These are phyloP conservation scores for Trichoderma sp. DNA, from an alignment of 2,329 filamentous ascomycete species.

Conservation along the genomic window DNA sequence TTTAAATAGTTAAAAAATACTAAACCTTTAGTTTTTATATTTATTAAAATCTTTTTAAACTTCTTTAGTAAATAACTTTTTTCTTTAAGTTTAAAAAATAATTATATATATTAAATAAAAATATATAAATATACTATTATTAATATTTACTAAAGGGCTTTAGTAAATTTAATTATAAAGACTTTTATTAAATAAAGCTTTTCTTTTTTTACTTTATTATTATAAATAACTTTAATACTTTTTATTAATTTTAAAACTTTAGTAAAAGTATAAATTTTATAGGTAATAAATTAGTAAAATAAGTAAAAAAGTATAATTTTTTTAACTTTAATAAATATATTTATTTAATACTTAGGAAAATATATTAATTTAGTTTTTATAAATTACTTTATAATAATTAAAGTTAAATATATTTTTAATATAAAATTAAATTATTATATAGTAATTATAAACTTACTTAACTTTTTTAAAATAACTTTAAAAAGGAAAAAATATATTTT, in stretches of 20 bases:
- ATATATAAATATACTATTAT: neutral
- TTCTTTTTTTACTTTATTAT: neutral
- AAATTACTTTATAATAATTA: neutral
- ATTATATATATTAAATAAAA: neutral
- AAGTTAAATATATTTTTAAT: no score
- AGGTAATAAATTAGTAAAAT: neutral
- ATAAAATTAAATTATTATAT: no score
- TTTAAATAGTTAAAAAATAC: no score
- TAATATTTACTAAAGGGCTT: neutral
- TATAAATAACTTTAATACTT: neutral
- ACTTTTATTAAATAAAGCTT: neutral
- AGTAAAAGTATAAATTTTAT: neutral
- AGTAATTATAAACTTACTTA: no score
- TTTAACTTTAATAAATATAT: neutral
- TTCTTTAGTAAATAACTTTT: neutral
- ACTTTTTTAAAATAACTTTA: no score
- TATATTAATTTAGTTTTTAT: neutral
- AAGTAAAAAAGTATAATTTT: neutral
- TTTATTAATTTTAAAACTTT: neutral
- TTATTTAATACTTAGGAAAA: no score
- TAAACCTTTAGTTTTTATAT: no score
- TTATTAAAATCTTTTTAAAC: no score
- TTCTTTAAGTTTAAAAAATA: neutral
- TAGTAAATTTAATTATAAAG: neutral
- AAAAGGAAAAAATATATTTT: no score